Conservation (phyloP, 805 yeast species). For the Metschnikowia peoriensis region DNA sequence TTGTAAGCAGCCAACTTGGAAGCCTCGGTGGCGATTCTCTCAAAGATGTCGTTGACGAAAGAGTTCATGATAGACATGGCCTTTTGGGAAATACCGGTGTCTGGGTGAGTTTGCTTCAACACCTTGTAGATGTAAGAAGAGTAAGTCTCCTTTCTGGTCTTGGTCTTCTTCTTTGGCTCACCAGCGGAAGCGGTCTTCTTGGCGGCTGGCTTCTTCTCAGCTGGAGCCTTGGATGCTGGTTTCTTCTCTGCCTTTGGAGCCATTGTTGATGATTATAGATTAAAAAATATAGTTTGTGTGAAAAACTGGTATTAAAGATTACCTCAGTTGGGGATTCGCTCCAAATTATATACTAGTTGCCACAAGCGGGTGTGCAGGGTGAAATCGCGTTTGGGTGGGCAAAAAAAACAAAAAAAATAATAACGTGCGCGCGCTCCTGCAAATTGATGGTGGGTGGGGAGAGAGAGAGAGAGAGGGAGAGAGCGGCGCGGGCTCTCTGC, state of each 20-base stretch:
- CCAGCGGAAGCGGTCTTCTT: slow-evolving; percentile 32
- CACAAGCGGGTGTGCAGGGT: slow-evolving; percentile 20
- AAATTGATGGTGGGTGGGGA: slow-evolving; percentile 2
- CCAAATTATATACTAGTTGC: slow-evolving; percentile 20
- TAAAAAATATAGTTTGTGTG: slow-evolving; percentile 16
- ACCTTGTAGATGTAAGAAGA: slow-evolving; percentile 40
- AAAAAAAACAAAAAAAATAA: not conserved
- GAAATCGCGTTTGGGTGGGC: slow-evolving; percentile 15
- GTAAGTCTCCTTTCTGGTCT: slow-evolving; percentile 40
- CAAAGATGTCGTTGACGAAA: slow-evolving; percentile 37
- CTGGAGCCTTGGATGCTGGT: slow-evolving; percentile 40
- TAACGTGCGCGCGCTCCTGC: slow-evolving; percentile 15
- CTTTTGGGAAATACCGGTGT: slow-evolving; percentile 39
- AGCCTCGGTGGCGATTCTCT: slow-evolving; percentile 38
- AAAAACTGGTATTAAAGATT: slow-evolving; percentile 7
- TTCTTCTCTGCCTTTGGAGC: slow-evolving; percentile 41
- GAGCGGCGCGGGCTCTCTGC: slow-evolving; percentile 5
- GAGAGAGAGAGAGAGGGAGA: too few relatives aligned
- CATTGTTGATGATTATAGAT: slow-evolving; percentile 22
- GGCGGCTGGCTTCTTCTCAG: slow-evolving; percentile 41
- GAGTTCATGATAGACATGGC: slow-evolving; percentile 42
- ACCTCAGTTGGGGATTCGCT: slow-evolving; percentile 16
- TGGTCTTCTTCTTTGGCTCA: slow-evolving; percentile 34
- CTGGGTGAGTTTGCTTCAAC: slow-evolving; percentile 40
- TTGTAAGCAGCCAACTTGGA: slow-evolving; percentile 41